Conservation (phyloP, 1,139 yeast genomes). For the Protomyces macrosporus region DNA sequence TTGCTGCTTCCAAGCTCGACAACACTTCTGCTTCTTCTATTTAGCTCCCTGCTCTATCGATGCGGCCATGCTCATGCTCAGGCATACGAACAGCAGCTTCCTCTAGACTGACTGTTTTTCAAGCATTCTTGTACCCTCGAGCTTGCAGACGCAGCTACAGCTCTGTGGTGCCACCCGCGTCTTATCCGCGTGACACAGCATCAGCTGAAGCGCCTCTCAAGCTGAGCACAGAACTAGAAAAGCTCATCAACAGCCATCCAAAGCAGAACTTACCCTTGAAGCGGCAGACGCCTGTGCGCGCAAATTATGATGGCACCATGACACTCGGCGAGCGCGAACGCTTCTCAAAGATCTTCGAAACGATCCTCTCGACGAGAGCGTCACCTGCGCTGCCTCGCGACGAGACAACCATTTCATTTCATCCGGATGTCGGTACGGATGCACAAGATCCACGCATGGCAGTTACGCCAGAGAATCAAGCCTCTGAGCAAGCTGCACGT, state of each 20-base stretch:
- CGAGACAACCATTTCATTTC: background rate
- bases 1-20: no score
- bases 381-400: background rate
- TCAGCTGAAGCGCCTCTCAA: background rate
- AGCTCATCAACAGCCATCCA: background rate
- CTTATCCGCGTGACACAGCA: no score
- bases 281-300: background rate
- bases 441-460: background rate
- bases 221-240: background rate
- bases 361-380: slow-evolving; percentile 4
- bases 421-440: background rate
- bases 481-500: background rate
- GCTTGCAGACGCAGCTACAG: background rate
- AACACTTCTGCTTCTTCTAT: no score
- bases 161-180: no score
- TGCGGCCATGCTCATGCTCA: no score
- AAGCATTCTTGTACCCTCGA: background rate
- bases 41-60: no score
- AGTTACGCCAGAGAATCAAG: background rate
- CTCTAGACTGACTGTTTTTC: background rate
- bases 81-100: no score
- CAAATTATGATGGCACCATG: slow-evolving; percentile 2
- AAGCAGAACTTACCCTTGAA: background rate
- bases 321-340: slow-evolving; percentile 19
- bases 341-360: slow-evolving; percentile 19